Base-by-base conservation (phyloP, 148 eudicot genomes). In the Fagopyrum tataricum region DNA sequence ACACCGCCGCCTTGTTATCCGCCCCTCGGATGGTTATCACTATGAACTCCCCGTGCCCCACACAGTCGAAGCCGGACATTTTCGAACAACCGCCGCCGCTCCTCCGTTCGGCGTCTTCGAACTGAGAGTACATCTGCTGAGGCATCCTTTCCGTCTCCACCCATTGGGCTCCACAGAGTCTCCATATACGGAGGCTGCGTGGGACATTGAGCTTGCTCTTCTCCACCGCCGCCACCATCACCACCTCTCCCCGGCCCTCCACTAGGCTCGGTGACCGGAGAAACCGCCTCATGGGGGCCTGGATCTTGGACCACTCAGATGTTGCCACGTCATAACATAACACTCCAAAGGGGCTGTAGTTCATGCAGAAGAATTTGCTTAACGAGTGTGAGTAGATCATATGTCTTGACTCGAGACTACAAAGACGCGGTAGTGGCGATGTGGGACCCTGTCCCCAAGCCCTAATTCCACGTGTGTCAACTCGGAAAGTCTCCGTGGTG, bases 91-190 rank as follows among this genome's bases (percentile, higher is more conserved):
- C 39, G 4, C 1, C 14, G 40, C 6, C 67, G 67, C 40, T 13
- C 0, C 90, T 91, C 3, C 77, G 76, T 44, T 95, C 98, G 2
- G 81, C 58, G 44, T 88, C 89, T 70, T 81, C 89, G 44, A 95
- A 92, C 77, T 92, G 96, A 0, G 73, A 71, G 31, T 83, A 95
- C 46, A 95, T 76, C 62, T 85, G 97, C 72, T 88, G 96, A 0
- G 99, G 99, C 99, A 95, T 95, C 71, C 99, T 80, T 80, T 91
- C 99, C 0, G 88, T 80, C 78, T 95, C 99, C 40, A 83, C 90
- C 99, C 99, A 95, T 47, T 81, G 80, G 0, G 82, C 80, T 76
- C 96, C 92, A 44, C 94, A 85, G 18, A 95, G 80, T 26, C 79
- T 78, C 99, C 99, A 95, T 18, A 92, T 52, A 67, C 99, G 67